phyloP scores from a whole-genome alignment of 148 eudicot genomes.

The Chenopodium album region DNA sequence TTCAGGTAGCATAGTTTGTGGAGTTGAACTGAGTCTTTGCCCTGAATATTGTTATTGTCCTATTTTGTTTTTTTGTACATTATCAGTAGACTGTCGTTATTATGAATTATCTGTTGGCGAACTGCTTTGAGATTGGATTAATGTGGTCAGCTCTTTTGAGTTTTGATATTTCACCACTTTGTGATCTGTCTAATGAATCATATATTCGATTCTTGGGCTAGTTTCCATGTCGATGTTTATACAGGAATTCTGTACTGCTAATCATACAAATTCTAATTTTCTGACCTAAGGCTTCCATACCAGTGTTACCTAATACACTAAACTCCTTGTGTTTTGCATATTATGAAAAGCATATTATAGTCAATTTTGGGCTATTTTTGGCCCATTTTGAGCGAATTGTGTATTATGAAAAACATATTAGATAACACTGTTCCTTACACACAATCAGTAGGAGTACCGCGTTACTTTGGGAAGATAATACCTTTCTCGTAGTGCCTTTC shows the following conservation, averaged over 20 bases:
- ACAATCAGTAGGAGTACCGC: neutral
- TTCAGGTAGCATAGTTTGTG: slow-evolving; percentile 57
- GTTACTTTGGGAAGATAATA: neutral
- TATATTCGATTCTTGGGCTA: neutral
- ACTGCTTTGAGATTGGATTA: neutral
- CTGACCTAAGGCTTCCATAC: neutral
- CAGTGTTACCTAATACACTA: no score
- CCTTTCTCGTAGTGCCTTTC: neutral
- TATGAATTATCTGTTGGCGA: neutral
- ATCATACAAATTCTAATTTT: neutral
- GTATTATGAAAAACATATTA: no score
- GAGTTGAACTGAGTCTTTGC: neutral
- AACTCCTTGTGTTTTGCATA: no score
- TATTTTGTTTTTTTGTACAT: neutral
- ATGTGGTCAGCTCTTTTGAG: neutral
- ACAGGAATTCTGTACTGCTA: neutral
- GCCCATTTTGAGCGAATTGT: no score
- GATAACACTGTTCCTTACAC: neutral
- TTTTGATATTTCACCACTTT: neutral
- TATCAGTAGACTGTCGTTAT: neutral
- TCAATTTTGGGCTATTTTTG: no score
- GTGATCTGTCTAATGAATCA: neutral
- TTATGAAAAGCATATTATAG: no score
- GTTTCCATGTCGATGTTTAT: neutral
- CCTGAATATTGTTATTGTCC: neutral